phyloP scores from a whole-genome alignment of 176 grass and related monocot genomes.

The Lolium rigidum region DNA sequence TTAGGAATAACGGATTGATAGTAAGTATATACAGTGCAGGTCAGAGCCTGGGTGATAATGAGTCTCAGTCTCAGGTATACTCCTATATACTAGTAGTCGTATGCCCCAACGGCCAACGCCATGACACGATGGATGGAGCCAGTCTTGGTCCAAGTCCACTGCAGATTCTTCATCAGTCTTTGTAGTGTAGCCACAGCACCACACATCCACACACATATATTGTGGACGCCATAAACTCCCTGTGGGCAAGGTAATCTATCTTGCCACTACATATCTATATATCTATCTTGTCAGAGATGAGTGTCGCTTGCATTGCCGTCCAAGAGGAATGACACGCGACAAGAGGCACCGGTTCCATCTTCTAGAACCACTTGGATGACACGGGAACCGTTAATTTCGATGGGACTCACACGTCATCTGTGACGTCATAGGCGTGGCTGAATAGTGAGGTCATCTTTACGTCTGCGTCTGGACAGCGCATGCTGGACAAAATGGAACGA shows the following conservation, averaged over 20 bases:
- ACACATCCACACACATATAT: background rate
- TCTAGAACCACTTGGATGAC: background rate
- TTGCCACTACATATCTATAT: background rate
- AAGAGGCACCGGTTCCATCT: background rate
- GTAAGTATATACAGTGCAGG: background rate
- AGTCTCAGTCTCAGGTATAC: background rate
- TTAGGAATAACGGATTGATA: too few species aligned
- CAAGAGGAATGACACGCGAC: background rate
- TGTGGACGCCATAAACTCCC: constrained; percentile 4
- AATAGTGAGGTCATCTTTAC: background rate
- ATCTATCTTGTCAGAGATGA: background rate
- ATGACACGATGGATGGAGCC: background rate
- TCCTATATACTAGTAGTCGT: background rate
- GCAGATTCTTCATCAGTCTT: constrained; percentile 4
- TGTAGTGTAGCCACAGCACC: background rate
- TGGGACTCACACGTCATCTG: background rate
- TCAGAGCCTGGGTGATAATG: background rate
- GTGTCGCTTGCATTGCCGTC: background rate
- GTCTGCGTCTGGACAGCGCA: background rate
- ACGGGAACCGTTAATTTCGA: background rate
- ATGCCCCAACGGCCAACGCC: background rate
- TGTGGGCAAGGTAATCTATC: background rate
- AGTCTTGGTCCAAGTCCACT: constrained; percentile 30
- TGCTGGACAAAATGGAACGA: background rate
- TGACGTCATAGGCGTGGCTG: background rate